Base-by-base conservation (phyloP, 2,329 filamentous ascomycete genomes). In the Diaporthe citrichinensis region DNA sequence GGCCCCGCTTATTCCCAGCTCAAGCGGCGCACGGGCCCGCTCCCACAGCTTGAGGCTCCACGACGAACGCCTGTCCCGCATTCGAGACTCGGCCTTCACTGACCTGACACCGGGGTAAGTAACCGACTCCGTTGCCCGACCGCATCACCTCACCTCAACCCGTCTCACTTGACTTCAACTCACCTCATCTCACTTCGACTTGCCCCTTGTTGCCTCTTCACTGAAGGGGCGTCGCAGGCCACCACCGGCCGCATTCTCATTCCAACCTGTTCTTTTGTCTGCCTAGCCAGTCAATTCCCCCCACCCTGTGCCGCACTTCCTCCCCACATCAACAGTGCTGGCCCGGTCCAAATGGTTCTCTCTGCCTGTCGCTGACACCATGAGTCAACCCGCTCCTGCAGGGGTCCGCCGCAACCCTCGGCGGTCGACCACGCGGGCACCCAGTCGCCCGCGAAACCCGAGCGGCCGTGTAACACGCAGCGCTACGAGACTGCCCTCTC, bases 321-420 rank as follows among this genome's bases (percentile, higher is more conserved):
- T 41, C 49, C 49, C 44, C 62, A 67, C 44, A 51, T 36, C 62
- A 20, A 51, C 28, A 51, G 41, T 51, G 62, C 62, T 51, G 31
- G 62, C 31, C 31, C 15, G 65, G 34, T 41, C 65, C 65, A 55
- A 69, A 69, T 69, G 65, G 14, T 73, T 55, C 36, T 53, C 28
- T 41, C 28, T 34, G 25, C 49, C 67, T 68, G 41, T 61, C 65
- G 58, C 53, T 73, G 72, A 74, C 72, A 72, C 58, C 55, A 76
- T 76, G 75, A 76, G 53, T 71, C 72, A 74, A 74, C 25, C 74
- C 61, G 71, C 20, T 41, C 44, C 59, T 76, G 72, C 72, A 74
- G 74, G 74, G 74, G 72, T 76, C 51, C 75, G 75, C 57, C 75
- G 75, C 41, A 74, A 76, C 59, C 75, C 75, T 59, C 75, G 75